Evolutionary conservation across 1,284 basidiomycete genomes (phyloP).

Genomic region (Stereum hirsutum): DNA sequence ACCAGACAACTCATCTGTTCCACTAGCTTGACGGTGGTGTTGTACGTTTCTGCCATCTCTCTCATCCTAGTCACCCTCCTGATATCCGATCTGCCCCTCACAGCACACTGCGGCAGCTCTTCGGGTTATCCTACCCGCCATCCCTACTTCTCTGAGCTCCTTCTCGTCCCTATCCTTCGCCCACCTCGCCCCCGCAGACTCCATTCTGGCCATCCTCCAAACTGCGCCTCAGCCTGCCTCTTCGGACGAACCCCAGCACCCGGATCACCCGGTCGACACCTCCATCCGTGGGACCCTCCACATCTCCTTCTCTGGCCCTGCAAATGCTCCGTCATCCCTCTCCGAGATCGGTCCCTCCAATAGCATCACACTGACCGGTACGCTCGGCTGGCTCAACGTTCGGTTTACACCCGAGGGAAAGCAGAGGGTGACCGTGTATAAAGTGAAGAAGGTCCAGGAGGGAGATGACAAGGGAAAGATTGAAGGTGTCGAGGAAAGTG

Average conservation of each 20-base stretch:
- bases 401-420: constrained; percentile 15
- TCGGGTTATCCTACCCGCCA: constrained; percentile 47
- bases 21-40: constrained; percentile 61
- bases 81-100: not conserved
- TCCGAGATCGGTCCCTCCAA: constrained; percentile 17
- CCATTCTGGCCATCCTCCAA: constrained; percentile 46
- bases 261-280: no score
- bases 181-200: constrained; percentile 69
- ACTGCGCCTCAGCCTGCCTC: no score
- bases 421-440: constrained; percentile 27
- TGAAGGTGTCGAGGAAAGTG: no score
- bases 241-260: no score
- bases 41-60: constrained; percentile 28
- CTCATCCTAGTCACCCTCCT: not conserved
- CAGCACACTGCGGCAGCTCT: constrained; percentile 60
- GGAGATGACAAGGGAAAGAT: no score
- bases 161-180: constrained; percentile 62
- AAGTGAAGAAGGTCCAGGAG: constrained; percentile 28
- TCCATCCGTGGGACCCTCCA: constrained; percentile 51
- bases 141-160: constrained; percentile 47
- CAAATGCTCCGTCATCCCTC: constrained; percentile 15
- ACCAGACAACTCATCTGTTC: not conserved
- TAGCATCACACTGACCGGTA: constrained; percentile 47
- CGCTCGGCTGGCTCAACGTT: constrained; percentile 49
- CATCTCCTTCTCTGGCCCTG: constrained; percentile 50